These are phyloP conservation scores for Coix lacrymajobi DNA, from an alignment of 176 grass and related monocot genomes.

Conservation along the genomic window DNA sequence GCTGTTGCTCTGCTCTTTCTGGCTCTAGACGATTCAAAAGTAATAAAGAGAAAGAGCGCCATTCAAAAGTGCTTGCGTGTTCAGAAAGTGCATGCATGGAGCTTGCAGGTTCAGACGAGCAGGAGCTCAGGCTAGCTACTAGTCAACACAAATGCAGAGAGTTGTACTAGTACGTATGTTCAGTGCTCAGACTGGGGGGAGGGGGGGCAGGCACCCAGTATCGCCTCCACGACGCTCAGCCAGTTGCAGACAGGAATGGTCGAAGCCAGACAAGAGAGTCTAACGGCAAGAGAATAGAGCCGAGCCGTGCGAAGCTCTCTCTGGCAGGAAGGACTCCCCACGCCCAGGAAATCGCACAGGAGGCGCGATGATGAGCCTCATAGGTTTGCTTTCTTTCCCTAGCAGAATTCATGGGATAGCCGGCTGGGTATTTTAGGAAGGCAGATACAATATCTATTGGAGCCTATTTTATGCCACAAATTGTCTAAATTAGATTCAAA, in stretches of 20 bases:
- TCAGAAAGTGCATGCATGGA: too few relatives aligned
- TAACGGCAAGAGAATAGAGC: background rate
- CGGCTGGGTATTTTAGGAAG: background rate
- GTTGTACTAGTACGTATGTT: too few relatives aligned
- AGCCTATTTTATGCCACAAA: background rate
- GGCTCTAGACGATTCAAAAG: too few relatives aligned
- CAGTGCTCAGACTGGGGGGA: too few relatives aligned
- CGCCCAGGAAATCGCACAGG: background rate
- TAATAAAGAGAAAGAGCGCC: too few relatives aligned
- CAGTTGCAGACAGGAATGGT: constrained; percentile 1
- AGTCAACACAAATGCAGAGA: too few relatives aligned
- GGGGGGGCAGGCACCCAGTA: too few relatives aligned
- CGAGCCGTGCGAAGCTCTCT: background rate
- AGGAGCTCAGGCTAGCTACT: too few relatives aligned
- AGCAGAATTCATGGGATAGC: background rate
- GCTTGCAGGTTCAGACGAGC: too few relatives aligned
- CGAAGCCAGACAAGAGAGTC: background rate
- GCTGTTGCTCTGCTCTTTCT: too few relatives aligned
- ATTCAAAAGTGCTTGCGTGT: too few relatives aligned
- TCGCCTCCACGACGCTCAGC: too few relatives aligned
- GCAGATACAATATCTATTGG: background rate
- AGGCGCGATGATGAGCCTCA: background rate
- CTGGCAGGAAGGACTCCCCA: background rate
- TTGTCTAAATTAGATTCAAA: background rate
- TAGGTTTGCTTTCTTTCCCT: background rate